phyloP scores from a whole-genome alignment of 148 eudicot species.

The Arbutus unedo region DNA sequence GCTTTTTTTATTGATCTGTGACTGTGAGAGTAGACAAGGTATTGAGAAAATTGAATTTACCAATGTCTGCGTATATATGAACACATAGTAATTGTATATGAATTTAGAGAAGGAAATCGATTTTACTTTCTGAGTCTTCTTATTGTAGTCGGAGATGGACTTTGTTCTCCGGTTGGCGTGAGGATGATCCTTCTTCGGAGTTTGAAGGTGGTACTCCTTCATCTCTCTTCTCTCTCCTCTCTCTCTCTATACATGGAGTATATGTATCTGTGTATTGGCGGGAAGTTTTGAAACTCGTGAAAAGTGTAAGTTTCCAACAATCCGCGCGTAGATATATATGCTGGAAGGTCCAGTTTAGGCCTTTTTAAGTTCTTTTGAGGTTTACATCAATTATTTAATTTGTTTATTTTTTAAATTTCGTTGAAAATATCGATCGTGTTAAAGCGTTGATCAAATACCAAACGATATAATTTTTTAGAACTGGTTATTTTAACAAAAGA shows the following conservation, averaged over 20 bases:
- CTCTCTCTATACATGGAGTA: too few species aligned
- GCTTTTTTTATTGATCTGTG: slow-evolving; percentile 37
- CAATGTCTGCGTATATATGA: too few species aligned
- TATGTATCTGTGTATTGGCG: slow-evolving; percentile 22
- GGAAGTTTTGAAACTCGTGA: slow-evolving; percentile 22
- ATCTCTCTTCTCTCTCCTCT: slow-evolving; percentile 8
- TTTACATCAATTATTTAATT: too few species aligned
- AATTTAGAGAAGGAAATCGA: too few species aligned
- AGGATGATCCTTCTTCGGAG: slow-evolving; percentile 31
- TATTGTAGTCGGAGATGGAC: slow-evolving; percentile 22
- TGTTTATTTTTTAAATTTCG: too few species aligned
- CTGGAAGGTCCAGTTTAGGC: neutral
- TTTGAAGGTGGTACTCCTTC: slow-evolving; percentile 35
- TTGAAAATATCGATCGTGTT: too few species aligned
- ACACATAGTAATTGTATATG: too few species aligned
- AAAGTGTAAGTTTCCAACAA: neutral
- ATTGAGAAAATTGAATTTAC: neutral
- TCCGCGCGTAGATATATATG: neutral
- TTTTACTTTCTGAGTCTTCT: slow-evolving; percentile 33
- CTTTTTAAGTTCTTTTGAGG: too few species aligned
- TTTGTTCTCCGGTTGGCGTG: slow-evolving; percentile 34
- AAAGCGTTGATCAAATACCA: too few species aligned
- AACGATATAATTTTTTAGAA: too few species aligned
- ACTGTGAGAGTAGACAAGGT: neutral
- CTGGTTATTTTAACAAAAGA: too few species aligned